Evolutionary conservation across 2,329 filamentous ascomycete genomes (phyloP).

Genomic region (Fusarium sp.): DNA sequence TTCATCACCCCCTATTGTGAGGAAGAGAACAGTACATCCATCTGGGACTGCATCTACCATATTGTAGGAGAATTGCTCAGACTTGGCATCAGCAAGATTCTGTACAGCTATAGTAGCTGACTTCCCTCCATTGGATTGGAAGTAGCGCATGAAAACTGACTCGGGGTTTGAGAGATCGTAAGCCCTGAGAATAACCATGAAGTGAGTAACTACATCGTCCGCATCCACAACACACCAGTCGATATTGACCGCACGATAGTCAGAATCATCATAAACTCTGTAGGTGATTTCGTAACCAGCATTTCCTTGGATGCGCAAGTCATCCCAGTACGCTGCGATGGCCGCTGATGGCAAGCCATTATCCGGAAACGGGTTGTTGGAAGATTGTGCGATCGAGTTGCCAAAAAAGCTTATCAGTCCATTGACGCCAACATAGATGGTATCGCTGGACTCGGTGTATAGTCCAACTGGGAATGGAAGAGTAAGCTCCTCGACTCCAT

Average conservation of each 20-base stretch:
- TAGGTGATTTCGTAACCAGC: not conserved
- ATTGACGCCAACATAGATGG: not conserved
- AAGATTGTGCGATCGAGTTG: not conserved
- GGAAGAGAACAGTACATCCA: not conserved
- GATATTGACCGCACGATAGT: not conserved
- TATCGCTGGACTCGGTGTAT: not conserved
- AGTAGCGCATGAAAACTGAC: not conserved
- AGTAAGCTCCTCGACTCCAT: not conserved
- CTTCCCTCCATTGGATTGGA: not conserved
- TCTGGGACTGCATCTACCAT: not conserved
- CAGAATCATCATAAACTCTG: not conserved
- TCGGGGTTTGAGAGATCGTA: not conserved
- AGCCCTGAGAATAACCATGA: not conserved
- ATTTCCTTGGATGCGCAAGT: not conserved
- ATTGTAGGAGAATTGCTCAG: not conserved
- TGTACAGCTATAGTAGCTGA: not conserved
- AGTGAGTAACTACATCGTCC: not conserved
- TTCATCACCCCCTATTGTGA: not conserved
- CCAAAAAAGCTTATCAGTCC: not conserved
- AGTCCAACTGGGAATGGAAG: not conserved
- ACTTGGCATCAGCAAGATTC: not conserved
- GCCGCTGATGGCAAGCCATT: not conserved
- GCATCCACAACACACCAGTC: not conserved
- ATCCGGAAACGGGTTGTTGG: not conserved
- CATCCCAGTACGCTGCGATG: not conserved